Conservation (phyloP, 2,329 filamentous ascomycete genomes). For the Fusarium bulbicola region DNA sequence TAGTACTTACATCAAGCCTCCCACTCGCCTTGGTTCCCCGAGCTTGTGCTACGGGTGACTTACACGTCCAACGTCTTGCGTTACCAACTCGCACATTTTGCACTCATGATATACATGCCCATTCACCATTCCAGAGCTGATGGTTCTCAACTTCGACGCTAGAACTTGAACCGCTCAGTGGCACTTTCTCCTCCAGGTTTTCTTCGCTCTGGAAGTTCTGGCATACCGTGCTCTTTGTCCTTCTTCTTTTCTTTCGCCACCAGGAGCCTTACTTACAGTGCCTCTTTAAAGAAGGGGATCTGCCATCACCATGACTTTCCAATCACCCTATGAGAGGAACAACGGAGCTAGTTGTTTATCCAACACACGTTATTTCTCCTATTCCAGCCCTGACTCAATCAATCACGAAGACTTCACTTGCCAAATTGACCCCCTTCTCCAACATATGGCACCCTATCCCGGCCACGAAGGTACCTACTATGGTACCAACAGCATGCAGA, state of each 20-base stretch:
- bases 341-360: neutral
- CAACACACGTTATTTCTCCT: neutral
- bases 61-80: conserved; percentile 17
- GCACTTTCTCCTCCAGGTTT: neutral
- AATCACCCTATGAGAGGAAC: neutral
- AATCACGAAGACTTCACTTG: conserved; percentile 3
- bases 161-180: neutral
- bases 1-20: neutral
- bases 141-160: neutral
- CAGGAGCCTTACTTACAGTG: neutral
- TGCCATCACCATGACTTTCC: conserved; percentile 6
- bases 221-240: neutral
- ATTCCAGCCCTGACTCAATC: neutral
- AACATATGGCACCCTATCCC: neutral
- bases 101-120: neutral
- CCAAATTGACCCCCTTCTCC: conserved; percentile 27
- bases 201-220: neutral
- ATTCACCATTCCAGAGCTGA: neutral
- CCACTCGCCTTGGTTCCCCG: neutral
- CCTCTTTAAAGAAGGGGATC: neutral
- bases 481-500: conserved; percentile 19
- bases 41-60: conserved; percentile 12
- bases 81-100: neutral
- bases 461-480: neutral
- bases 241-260: neutral